Conservation (phyloP, 345 rosid genomes). For the Nephelium lappaceum region DNA sequence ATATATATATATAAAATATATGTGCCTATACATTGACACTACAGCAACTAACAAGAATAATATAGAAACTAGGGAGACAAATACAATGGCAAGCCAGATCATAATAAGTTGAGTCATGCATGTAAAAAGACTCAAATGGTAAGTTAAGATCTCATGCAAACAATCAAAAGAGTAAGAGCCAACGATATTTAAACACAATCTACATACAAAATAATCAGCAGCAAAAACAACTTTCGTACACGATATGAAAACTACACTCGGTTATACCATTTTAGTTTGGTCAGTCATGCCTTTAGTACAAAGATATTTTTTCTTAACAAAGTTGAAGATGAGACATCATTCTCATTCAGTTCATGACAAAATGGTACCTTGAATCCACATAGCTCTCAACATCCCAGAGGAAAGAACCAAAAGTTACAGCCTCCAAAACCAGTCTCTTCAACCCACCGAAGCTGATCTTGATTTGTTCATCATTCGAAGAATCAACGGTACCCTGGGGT, state of each 20-base stretch:
- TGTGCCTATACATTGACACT: neutral
- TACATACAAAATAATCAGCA: constrained; percentile 16
- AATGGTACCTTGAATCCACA: constrained; percentile 94
- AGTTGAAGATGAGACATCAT: constrained; percentile 3
- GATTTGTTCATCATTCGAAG: constrained; percentile 71
- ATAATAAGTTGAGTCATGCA: neutral
- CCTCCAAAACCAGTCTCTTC: constrained; percentile 94
- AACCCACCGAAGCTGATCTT: constrained; percentile 85
- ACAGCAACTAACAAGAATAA: neutral
- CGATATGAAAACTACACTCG: constrained; percentile 18
- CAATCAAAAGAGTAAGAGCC: neutral
- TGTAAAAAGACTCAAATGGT: neutral
- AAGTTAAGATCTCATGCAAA: neutral
- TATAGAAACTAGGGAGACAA: neutral
- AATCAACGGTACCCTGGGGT: constrained; percentile 67
- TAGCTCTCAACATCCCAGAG: constrained; percentile 97
- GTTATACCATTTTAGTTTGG: constrained; percentile 13
- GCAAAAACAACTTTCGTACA: neutral
- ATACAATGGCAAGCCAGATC: neutral
- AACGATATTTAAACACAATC: constrained; percentile 15
- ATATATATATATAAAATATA: too few relatives aligned
- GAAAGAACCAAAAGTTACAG: constrained; percentile 94
- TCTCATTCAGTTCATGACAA: constrained; percentile 57
- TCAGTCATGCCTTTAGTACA: constrained; percentile 9
- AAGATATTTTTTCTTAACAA: neutral